Evolutionary conservation across 345 rosid genomes (phyloP).

Genomic region (Eucalyptus erythrocorys): DNA sequence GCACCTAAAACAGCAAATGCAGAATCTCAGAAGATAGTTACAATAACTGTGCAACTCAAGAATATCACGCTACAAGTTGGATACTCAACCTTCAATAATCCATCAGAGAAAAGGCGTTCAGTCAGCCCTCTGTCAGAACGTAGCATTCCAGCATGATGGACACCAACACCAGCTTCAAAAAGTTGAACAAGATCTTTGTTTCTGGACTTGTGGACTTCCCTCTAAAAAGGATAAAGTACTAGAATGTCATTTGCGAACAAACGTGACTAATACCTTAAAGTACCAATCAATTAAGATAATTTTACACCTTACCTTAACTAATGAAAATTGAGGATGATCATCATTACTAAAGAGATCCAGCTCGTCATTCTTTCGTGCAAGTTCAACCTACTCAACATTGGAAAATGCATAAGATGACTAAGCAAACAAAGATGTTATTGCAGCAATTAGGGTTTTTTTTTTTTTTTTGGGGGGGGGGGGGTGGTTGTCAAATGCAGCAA

Average conservation of each 20-base stretch:
- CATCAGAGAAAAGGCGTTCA: conserved; percentile 83
- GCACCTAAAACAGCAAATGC: conserved; percentile 45
- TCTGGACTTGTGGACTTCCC: conserved; percentile 86
- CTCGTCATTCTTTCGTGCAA: conserved; percentile 53
- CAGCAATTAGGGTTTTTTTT: neutral
- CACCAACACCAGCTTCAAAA: conserved; percentile 62
- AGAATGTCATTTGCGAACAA: neutral
- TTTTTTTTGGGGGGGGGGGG: too few species aligned
- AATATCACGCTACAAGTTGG: neutral
- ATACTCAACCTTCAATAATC: conserved; percentile 66
- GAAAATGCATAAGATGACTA: neutral
- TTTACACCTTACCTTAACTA: conserved; percentile 44
- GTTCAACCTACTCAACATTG: conserved; percentile 56
- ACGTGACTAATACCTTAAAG: neutral
- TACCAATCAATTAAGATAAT: neutral
- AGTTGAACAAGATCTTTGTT: conserved; percentile 85
- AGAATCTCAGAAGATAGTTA: neutral
- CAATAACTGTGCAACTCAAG: neutral
- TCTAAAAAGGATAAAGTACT: conserved; percentile 33
- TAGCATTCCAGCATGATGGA: conserved; percentile 99
- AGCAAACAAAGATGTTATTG: neutral
- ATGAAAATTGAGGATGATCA: conserved; percentile 54
- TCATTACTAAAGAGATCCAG: conserved; percentile 58
- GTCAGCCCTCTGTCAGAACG: conserved; percentile 92
- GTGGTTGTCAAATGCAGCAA: neutral